Evolutionary conservation across 805 yeast genomes (phyloP).

Genomic region (Spathaspora sp.): DNA sequence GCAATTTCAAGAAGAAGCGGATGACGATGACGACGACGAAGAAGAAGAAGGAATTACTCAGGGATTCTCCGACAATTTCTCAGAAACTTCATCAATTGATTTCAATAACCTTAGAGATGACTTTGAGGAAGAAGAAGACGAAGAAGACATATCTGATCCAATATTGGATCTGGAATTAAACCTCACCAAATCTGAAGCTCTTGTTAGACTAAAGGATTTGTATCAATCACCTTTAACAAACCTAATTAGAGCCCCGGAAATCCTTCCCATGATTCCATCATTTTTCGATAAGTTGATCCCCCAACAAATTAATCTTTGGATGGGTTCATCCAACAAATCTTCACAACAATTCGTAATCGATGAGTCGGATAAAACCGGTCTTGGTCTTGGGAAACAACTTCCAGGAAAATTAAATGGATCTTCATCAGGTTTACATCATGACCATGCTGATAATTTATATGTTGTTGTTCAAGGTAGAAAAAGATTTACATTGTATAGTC

Average conservation of each 20-base stretch:
- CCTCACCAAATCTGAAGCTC: constrained; percentile 14
- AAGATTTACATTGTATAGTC: constrained; percentile 64
- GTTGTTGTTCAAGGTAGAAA: constrained; percentile 58
- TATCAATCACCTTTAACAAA: constrained; percentile 62
- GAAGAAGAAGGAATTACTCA: constrained; percentile 13
- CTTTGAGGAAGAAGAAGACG: constrained; percentile 35
- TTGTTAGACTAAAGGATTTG: constrained; percentile 43
- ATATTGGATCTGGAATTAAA: constrained; percentile 12
- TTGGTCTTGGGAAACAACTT: constrained; percentile 47
- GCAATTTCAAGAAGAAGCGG: constrained; percentile 6
- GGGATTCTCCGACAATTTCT: constrained; percentile 10
- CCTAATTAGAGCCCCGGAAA: constrained; percentile 11
- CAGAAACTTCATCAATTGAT: constrained; percentile 20
- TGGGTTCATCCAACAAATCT: constrained; percentile 39
- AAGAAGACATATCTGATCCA: neutral
- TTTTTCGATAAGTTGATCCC: constrained; percentile 46
- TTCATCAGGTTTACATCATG: constrained; percentile 76
- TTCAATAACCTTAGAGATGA: constrained; percentile 44
- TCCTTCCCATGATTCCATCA: constrained; percentile 36
- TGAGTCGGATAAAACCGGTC: constrained; percentile 8
- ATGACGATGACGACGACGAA: constrained; percentile 15
- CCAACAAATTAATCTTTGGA: constrained; percentile 75
- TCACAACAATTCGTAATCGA: neutral
- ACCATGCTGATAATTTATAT: constrained; percentile 75
- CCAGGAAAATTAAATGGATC: constrained; percentile 49